Evolutionary conservation across 2,329 filamentous ascomycete genomes (phyloP), one percentile per base, ranked within the genome.

Genomic region (Ambrosiella cleistominuta): DNA sequence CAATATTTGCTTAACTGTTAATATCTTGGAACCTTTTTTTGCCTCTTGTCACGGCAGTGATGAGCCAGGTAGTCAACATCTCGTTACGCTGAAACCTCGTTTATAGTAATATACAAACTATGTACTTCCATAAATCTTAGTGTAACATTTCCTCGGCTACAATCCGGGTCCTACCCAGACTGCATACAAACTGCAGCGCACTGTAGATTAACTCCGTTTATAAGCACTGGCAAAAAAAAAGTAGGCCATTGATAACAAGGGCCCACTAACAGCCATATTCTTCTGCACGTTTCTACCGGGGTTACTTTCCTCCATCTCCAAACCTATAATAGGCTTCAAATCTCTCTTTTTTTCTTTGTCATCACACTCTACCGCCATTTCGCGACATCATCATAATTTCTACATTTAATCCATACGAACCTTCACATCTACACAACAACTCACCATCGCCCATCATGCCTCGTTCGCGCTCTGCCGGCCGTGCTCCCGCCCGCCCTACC

Each of bases 391-490:
- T 38, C 38, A 2, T 17, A n/a, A 53, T 38, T 39, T 17, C 13
- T 15, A 35, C 51, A 38, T 53, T 9, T 52, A 27, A 52, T 19
- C 36, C 17, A 50, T 37, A 51, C 27, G 11, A 12, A 39, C n/a
- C 27, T 57, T 38, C 11, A 38, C 6, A 11, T 39, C 47, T 12
- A 15, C 47, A 27, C 8, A 7, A 51, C 2, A 51, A 51, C 27
- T 3, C 2, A 36, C 19, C 15, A 42, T 64, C 59, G 61, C 61
- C 62, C 69, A 77, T 70, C 61, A 91, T 91, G 86, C 73, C 86
- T 84, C 86, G 86, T 73, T 82, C 86, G 77, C 79, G 83, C 70
- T 81, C 85, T 72, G 75, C 78, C 69, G 63, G 71, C 67, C 76
- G 79, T 68, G 78, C 82, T 64, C 81, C 82, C 62, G 70, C 79